Evolutionary conservation across 805 yeast genomes (phyloP).

Genomic region (Monosporozyma unispora): DNA sequence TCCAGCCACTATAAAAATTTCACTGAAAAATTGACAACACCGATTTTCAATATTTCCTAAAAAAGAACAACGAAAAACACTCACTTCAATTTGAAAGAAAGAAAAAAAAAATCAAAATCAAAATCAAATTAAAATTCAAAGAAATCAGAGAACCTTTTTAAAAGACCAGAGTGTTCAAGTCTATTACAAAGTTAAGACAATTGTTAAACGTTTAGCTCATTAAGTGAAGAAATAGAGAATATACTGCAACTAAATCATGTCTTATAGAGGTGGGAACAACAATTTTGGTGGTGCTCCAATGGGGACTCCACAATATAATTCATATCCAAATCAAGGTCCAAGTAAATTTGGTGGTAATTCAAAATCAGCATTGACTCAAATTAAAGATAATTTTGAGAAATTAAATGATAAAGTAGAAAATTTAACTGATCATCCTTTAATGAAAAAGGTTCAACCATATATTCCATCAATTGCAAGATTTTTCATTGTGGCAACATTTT

Average conservation of each 20-base stretch:
- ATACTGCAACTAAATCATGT: neutral
- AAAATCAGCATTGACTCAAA: neutral
- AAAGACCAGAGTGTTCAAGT: too few relatives aligned
- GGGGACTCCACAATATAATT: slow-evolving; percentile 1
- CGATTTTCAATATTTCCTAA: too few relatives aligned
- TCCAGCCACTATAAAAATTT: too few relatives aligned
- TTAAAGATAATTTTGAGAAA: slow-evolving; percentile 1
- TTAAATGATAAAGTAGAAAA: slow-evolving; percentile 2
- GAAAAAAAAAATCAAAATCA: too few relatives aligned
- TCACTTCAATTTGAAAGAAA: too few relatives aligned
- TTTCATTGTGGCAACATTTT: slow-evolving; percentile 86
- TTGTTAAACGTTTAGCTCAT: too few relatives aligned
- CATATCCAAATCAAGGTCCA: neutral
- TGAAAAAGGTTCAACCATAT: slow-evolving; percentile 50
- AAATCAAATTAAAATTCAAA: too few relatives aligned
- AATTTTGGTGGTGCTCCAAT: slow-evolving; percentile 2
- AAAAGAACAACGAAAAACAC: too few relatives aligned
- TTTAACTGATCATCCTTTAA: slow-evolving; percentile 11
- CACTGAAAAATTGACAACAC: too few relatives aligned
- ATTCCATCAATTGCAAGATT: slow-evolving; percentile 85
- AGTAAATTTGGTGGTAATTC: neutral
- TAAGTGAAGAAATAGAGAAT: too few relatives aligned
- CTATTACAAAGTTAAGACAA: too few relatives aligned
- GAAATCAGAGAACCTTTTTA: too few relatives aligned
- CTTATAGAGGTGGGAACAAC: slow-evolving; percentile 3